A percentile compares a stretch with the other conserved stretches of the same genome.
phyloP scores from a whole-genome alignment of 352 stramenopile species.

The Blastocystis sp. region DNA sequence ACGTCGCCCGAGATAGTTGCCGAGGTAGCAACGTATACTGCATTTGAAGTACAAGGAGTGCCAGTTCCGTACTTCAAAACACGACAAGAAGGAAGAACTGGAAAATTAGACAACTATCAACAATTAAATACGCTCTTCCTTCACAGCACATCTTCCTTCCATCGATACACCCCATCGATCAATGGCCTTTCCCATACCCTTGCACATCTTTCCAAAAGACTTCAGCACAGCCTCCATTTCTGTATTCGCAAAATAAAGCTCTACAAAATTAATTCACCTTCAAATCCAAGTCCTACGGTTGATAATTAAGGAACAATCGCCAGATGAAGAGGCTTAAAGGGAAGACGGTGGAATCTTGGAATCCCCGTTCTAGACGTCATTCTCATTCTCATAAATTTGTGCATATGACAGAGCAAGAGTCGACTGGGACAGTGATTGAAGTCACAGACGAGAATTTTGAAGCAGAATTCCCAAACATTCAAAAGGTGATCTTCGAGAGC shows the following conservation, averaged over 20 bases:
- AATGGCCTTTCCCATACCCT: conserved; percentile 56
- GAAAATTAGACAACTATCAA: background rate
- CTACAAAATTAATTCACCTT: background rate
- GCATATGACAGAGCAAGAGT: background rate
- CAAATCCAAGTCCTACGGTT: background rate
- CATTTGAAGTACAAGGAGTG: background rate
- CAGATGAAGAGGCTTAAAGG: background rate
- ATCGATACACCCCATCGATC: conserved; percentile 50
- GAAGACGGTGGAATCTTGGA: background rate
- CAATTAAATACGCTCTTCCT: conserved; percentile 50
- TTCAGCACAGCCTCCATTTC: conserved; percentile 51
- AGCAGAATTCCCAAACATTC: conserved; percentile 17
- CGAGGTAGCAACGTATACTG: conserved; percentile 32
- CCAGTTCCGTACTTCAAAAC: conserved; percentile 50
- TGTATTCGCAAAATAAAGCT: background rate
- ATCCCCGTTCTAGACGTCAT: background rate
- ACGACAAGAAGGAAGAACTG: conserved; percentile 59
- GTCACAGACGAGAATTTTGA: conserved; percentile 57
- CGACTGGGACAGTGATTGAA: conserved; percentile 4
- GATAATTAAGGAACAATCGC: conserved; percentile 9
- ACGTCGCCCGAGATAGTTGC: conserved; percentile 63
- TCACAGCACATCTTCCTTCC: conserved; percentile 37
- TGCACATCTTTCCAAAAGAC: conserved; percentile 69
- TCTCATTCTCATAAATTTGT: background rate
- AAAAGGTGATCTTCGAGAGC: conserved; percentile 47